These are phyloP conservation scores for Dothistroma septosporum DNA, from an alignment of 2,329 filamentous ascomycete genomes.

Conservation along the genomic window DNA sequence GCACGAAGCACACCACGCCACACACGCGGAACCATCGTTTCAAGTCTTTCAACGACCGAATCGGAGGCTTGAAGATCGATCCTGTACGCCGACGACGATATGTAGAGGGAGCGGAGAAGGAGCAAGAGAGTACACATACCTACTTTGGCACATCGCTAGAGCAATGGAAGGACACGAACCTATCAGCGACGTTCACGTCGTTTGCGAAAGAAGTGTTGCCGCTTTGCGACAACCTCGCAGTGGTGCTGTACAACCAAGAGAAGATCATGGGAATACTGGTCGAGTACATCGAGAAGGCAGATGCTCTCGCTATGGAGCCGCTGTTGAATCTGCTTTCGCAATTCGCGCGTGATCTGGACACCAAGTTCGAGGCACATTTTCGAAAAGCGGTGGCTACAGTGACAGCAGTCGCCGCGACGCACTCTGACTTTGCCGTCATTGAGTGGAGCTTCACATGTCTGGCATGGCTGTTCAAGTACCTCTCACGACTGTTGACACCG, in stretches of 20 bases:
- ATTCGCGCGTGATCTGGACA: slow-evolving; percentile 89
- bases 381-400: slow-evolving; percentile 69
- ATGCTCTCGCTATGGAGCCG: slow-evolving; percentile 78
- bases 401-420: slow-evolving; percentile 70
- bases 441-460: slow-evolving; percentile 96
- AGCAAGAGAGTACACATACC: slow-evolving; percentile 77
- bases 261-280: slow-evolving; percentile 75
- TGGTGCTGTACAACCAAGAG: slow-evolving; percentile 86
- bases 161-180: slow-evolving; percentile 88
- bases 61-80: slow-evolving; percentile 88
- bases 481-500: slow-evolving; percentile 79
- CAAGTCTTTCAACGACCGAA: slow-evolving; percentile 85
- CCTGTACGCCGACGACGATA: slow-evolving; percentile 79
- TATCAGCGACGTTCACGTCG: slow-evolving; percentile 72
- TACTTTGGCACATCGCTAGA: slow-evolving; percentile 79
- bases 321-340: slow-evolving; percentile 83
- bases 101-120: slow-evolving; percentile 60
- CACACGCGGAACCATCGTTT: slow-evolving; percentile 83
- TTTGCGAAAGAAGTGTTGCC: slow-evolving; percentile 73
- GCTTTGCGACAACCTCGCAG: slow-evolving; percentile 82
- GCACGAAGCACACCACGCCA: slow-evolving; percentile 57
- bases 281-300: slow-evolving; percentile 70
- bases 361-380: slow-evolving; percentile 85
- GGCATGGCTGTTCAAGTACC: slow-evolving; percentile 95
- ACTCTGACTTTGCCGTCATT: slow-evolving; percentile 72